phyloP scores from a whole-genome alignment of 352 stramenopile genomes.

The Phytophthora cryptogea region DNA sequence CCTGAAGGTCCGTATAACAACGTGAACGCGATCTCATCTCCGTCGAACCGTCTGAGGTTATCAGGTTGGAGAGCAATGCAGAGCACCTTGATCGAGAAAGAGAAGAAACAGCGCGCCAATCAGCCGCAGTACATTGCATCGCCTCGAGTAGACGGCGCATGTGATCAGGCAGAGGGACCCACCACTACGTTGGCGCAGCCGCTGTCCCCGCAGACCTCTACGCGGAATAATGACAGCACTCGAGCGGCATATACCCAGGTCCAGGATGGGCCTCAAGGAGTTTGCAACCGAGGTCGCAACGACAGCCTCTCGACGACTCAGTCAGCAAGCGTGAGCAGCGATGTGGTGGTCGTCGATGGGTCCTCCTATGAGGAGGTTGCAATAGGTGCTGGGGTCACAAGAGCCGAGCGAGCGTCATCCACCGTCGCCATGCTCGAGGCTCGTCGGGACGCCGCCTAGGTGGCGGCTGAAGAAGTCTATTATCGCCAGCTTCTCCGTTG shows the following conservation, averaged over 20 bases:
- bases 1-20: constrained; percentile 75
- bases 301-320: constrained; percentile 3
- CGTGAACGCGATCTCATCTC: constrained; percentile 64
- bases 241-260: constrained; percentile 23
- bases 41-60: constrained; percentile 66
- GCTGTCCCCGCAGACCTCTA: constrained; percentile 9
- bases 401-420: constrained; percentile 14
- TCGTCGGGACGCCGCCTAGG: constrained; percentile 20
- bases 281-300: constrained; percentile 8
- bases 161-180: background rate
- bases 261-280: constrained; percentile 6
- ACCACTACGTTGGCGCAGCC: constrained; percentile 4
- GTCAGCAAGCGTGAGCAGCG: constrained; percentile 14
- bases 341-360: constrained; percentile 20
- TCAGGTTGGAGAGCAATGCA: constrained; percentile 66
- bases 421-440: constrained; percentile 29
- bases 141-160: constrained; percentile 17
- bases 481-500: constrained; percentile 7
- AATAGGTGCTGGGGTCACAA: constrained; percentile 9
- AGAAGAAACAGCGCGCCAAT: constrained; percentile 52
- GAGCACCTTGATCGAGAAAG: constrained; percentile 54
- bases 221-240: constrained; percentile 16
- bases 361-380: constrained; percentile 27
- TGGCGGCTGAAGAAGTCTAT: background rate
- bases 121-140: constrained; percentile 34